Evolutionary conservation across 2,329 filamentous ascomycete genomes (phyloP), one percentile per base, ranked within the genome.

Genomic region (Grosmannia penicillata): DNA sequence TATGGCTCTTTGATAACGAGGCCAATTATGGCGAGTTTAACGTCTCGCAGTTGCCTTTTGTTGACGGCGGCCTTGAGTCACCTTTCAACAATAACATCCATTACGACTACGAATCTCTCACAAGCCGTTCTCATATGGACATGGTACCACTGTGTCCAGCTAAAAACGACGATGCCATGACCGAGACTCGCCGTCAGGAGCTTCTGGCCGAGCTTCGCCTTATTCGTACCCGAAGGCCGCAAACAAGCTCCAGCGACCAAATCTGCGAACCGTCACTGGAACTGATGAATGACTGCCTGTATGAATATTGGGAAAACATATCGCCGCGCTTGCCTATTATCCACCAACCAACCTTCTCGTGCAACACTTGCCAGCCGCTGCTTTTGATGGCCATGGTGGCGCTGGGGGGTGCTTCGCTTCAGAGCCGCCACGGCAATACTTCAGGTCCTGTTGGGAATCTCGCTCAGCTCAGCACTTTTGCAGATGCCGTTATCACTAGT

Each of bases 291-390:
- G 80, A 80, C 13, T 93, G 87, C 51, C 72, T 89, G 44, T 71
- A 75, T n/a, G 83, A 83, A 32, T 95, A 84, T 56, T 95, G 86
- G 86, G 73, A 80, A 37, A 75, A 83, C 50, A 82, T 93, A 40
- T 85, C 89, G 44, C 78, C 82, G 8, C 83, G 93, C 45, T 62
- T 94, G 38, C 87, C 87, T 9, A 87, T 95, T 42, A 66, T 94
- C 28, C 86, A 94, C 53, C 81, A 84, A 49, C 82, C 85, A 2
- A 93, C 85, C 0, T 95, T 94, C 55, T 79, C 77, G 4, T 72
- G 81, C 7, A 80, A 84, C 48, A 74, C 75, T n/a, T 87, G 82
- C 34, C 78, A 81, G 1, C 75, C 84, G 44, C 65, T 86, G 26
- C 67, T 94, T 3, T 61, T 94, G 22, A 65, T 93, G 39, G 76